These are phyloP conservation scores for Cyberlindnera petersonii DNA, from an alignment of 805 yeast genomes.

Conservation along the genomic window DNA sequence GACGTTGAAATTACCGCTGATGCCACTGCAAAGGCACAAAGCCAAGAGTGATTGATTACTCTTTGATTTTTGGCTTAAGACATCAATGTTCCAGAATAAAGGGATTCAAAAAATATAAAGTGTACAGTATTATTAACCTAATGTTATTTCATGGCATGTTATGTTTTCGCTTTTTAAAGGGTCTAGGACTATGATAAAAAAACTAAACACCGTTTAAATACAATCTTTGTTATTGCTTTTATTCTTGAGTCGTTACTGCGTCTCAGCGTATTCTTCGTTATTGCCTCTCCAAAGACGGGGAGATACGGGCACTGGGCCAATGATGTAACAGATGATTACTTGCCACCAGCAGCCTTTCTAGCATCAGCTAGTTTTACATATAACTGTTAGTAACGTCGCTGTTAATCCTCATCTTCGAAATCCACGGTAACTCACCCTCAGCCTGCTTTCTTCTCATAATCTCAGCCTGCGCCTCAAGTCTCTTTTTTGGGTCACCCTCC, in stretches of 20 bases:
- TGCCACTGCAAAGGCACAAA: constrained; percentile 28
- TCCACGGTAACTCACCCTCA: constrained; percentile 48
- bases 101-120: not conserved
- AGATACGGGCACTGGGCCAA: too few species aligned
- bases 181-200: not conserved
- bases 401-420: not conserved
- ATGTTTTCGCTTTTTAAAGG: not conserved
- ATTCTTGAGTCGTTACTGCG: constrained; percentile 1
- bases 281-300: too few species aligned
- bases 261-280: too few species aligned
- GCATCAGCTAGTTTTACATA: constrained; percentile 49
- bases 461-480: constrained; percentile 88
- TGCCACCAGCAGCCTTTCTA: constrained; percentile 38
- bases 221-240: too few species aligned
- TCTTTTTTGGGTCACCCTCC: constrained; percentile 78
- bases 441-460: constrained; percentile 86
- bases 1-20: constrained; percentile 84
- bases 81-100: too few species aligned
- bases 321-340: too few species aligned
- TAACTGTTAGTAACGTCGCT: constrained; percentile 9
- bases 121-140: constrained; percentile 2
- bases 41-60: too few species aligned
- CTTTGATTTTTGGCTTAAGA: too few species aligned
- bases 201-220: too few species aligned
- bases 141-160: constrained; percentile 4